Evolutionary conservation across 2,329 filamentous ascomycete species (phyloP), one percentile per base, ranked within the genome.

Genomic region (Colletotrichum cereale): DNA sequence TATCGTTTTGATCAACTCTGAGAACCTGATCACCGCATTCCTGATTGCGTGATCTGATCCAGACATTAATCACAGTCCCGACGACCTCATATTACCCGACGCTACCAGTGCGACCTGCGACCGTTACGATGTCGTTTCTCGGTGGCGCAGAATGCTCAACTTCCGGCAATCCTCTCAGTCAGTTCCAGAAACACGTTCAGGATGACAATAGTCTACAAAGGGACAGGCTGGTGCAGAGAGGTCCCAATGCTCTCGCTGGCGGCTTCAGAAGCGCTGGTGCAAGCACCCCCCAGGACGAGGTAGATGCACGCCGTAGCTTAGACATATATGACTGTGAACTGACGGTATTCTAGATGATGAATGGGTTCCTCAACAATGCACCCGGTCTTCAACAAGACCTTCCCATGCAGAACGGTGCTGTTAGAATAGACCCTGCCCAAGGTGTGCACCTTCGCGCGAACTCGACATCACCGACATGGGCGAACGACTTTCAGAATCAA

Each of bases 71-170:
- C 18, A 16, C 14, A 38, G 34, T 26, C n/a, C n/a, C 12, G 31
- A 16, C 36, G 38, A n/a, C 31, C n/a, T 47, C 2, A 38, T n/a
- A 12, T 34, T n/a, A 7, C 18, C 24, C 42, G 55, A 24, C 36
- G 24, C 36, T 24, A 36, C 21, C 21, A 34, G 40, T 31, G 34
- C 38, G 42, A 29, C 34, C 24, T 31, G 60, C 58, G 57, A 57
- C 64, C 72, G 71, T 65, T 77, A 86, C 73, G 75, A 98, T 99
- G 96, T 98, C 96, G 66, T 98, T 99, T 82, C 89, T 98, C 78
- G 94, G 94, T 83, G 95, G 96, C 77, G 93, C 96, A 77, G 96
- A 98, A 85, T 99, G 96, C 88, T 98, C 96, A 67, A 97, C 96
- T 73, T 95, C 93, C 75, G 94, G 92, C 79, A 99, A 99, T 83